phyloP scores from a whole-genome alignment of 805 yeast species.

The Saturnispora kantuleensis region DNA sequence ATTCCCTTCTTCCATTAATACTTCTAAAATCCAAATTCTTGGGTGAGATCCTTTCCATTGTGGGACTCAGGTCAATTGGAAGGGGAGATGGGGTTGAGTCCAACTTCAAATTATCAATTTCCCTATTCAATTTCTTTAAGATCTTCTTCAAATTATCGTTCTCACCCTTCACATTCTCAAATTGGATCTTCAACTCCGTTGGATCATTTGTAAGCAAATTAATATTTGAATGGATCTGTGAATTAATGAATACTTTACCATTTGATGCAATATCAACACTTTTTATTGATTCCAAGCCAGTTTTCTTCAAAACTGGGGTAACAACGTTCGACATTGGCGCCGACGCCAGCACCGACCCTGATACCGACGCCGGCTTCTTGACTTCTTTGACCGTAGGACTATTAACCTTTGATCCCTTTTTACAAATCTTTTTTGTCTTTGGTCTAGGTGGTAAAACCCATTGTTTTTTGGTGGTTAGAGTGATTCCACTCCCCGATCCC shows the following conservation, averaged over 20 bases:
- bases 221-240: slow-evolving; percentile 30
- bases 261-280: slow-evolving; percentile 12
- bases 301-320: not conserved
- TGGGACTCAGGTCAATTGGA: not conserved
- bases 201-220: slow-evolving; percentile 24
- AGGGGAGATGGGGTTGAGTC: not conserved
- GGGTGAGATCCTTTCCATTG: not conserved
- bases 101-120: slow-evolving; percentile 27
- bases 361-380: no score
- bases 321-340: not conserved
- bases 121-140: slow-evolving; percentile 30
- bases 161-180: slow-evolving; percentile 34
- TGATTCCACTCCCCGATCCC: slow-evolving; percentile 6
- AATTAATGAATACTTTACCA: slow-evolving; percentile 20
- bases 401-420: slow-evolving; percentile 4
- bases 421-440: slow-evolving; percentile 20
- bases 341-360: no score
- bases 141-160: slow-evolving; percentile 35
- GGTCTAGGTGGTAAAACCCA: slow-evolving; percentile 55
- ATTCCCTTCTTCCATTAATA: not conserved
- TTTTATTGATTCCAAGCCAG: slow-evolving; percentile 7
- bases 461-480: slow-evolving; percentile 19
- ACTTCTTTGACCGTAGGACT: no score
- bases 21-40: not conserved
- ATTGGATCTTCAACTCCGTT: slow-evolving; percentile 27